These are phyloP conservation scores for Sclerospora graminicola DNA, from an alignment of 352 stramenopile species.

Conservation along the genomic window DNA sequence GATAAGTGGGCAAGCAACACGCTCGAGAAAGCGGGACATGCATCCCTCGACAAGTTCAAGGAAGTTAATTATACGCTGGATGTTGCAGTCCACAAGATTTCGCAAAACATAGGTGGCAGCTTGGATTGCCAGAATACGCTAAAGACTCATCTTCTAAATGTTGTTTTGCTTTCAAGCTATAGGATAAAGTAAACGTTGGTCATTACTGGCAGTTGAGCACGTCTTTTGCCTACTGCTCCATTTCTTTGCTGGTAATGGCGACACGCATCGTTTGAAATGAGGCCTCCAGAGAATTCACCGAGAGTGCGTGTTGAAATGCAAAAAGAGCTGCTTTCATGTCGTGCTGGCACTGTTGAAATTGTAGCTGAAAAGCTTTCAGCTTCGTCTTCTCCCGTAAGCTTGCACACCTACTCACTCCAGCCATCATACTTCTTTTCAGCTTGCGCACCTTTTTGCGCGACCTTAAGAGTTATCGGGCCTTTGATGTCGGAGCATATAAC, in stretches of 20 bases:
- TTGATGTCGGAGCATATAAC: no score
- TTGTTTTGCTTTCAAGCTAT: slow-evolving; percentile 6
- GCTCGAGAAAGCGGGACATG: slow-evolving; percentile 50
- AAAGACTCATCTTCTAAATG: slow-evolving; percentile 6
- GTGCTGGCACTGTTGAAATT: slow-evolving; percentile 62
- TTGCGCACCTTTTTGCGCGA: slow-evolving; percentile 50
- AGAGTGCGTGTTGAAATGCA: slow-evolving; percentile 49
- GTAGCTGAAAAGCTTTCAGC: slow-evolving; percentile 48
- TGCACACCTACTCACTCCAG: slow-evolving; percentile 66
- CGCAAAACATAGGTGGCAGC: slow-evolving; percentile 52
- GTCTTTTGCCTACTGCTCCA: slow-evolving; percentile 4
- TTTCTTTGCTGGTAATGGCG: slow-evolving; percentile 12
- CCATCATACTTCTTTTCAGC: slow-evolving; percentile 58
- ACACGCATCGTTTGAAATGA: slow-evolving; percentile 29
- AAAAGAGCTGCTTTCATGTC: slow-evolving; percentile 63
- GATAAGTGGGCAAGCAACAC: slow-evolving; percentile 79
- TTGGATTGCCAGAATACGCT: slow-evolving; percentile 28
- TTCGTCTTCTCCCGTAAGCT: slow-evolving; percentile 62
- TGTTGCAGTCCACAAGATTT: slow-evolving; percentile 73
- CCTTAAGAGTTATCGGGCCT: no score
- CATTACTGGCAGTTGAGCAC: no score
- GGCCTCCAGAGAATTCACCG: slow-evolving; percentile 38
- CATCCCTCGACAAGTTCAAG: slow-evolving; percentile 49
- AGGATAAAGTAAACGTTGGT: no score
- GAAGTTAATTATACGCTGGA: slow-evolving; percentile 46